phyloP scores from a whole-genome alignment of 78 protist species.

The Blattamonas nauphoetae region DNA sequence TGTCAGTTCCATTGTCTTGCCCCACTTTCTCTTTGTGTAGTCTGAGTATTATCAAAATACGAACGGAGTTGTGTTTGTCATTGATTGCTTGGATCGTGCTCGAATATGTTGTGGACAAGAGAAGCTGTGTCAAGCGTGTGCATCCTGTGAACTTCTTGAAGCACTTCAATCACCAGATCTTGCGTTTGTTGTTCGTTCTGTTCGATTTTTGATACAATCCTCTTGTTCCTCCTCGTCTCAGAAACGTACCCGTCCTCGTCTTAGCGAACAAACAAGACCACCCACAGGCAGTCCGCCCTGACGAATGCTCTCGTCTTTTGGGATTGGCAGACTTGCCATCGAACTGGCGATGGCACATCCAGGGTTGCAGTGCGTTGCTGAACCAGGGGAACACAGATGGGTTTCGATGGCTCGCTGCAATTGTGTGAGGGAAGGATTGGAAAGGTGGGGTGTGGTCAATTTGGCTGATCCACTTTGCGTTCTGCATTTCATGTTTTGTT shows the following conservation, averaged over 20 bases:
- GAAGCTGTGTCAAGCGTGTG: slow-evolving; percentile 29
- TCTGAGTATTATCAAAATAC: slow-evolving; percentile 64
- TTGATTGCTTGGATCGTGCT: slow-evolving; percentile 82
- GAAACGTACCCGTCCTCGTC: not conserved
- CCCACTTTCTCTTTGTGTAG: not conserved
- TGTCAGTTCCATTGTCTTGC: not conserved
- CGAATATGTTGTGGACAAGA: slow-evolving; percentile 33
- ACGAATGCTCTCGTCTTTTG: not conserved
- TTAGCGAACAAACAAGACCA: slow-evolving; percentile 12
- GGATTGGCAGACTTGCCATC: not conserved
- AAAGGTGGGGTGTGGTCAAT: no score
- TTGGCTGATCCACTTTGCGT: no score
- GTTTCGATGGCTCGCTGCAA: not conserved
- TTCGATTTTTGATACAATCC: no score
- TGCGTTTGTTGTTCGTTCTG: not conserved
- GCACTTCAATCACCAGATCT: slow-evolving; percentile 56
- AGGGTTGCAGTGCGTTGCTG: not conserved
- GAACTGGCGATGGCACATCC: not conserved
- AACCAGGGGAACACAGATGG: not conserved
- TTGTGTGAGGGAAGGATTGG: no score
- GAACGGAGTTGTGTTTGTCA: slow-evolving; percentile 82
- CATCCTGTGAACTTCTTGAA: slow-evolving; percentile 60
- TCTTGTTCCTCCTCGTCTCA: no score
- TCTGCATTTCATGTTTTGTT: no score
- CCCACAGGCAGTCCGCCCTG: not conserved